These are phyloP conservation scores for Globisporangium alternatum DNA, from an alignment of 352 stramenopile species.

Conservation along the genomic window DNA sequence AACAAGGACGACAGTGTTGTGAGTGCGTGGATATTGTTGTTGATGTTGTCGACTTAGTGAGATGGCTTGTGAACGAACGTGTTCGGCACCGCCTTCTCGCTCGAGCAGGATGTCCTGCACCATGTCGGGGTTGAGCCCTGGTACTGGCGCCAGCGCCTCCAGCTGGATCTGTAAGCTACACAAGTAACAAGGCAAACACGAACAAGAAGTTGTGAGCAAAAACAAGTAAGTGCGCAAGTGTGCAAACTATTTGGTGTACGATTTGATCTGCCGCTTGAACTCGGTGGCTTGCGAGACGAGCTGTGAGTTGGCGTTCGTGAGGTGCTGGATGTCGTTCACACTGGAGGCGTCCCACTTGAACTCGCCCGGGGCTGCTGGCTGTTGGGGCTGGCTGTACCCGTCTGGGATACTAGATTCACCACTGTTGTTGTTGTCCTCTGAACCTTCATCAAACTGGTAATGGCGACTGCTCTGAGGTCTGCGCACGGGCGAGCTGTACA, in stretches of 20 bases:
- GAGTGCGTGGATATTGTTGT: neutral
- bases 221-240: neutral
- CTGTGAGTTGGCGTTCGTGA: conserved; percentile 56
- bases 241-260: conserved; percentile 21
- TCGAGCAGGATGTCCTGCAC: conserved; percentile 66
- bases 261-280: conserved; percentile 60
- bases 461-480: conserved; percentile 12
- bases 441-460: conserved; percentile 18
- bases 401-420: neutral
- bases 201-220: neutral
- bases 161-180: conserved; percentile 65
- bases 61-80: conserved; percentile 29
- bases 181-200: neutral
- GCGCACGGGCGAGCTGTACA: conserved; percentile 6
- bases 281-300: conserved; percentile 40
- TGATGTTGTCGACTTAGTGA: neutral
- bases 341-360: conserved; percentile 40
- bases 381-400: neutral
- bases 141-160: conserved; percentile 60
- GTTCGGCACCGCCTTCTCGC: conserved; percentile 44
- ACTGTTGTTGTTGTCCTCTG: conserved; percentile 15
- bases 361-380: conserved; percentile 20
- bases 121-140: conserved; percentile 45
- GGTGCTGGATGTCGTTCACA: conserved; percentile 53
- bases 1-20: neutral